These are phyloP conservation scores for Pseudozyma thailandica DNA, from an alignment of 1,284 basidiomycete species.

Conservation along the genomic window DNA sequence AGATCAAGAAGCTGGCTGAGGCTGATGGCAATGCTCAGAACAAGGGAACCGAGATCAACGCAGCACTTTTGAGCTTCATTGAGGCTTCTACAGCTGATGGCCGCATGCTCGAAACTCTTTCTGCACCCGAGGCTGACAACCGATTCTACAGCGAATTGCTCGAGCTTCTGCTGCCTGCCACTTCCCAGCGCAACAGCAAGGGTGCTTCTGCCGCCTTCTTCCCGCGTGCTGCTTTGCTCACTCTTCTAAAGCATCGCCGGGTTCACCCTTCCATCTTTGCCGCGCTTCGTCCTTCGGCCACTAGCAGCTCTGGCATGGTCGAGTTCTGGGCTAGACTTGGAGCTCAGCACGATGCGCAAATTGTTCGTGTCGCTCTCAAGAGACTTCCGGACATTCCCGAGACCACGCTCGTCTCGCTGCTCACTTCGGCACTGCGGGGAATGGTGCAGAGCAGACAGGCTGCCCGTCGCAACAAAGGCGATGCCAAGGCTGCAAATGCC, in stretches of 20 bases:
- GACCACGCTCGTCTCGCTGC: conserved; percentile 21
- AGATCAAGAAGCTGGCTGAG: conserved; percentile 19
- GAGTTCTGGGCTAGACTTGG: conserved; percentile 35
- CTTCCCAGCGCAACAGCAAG: conserved; percentile 14
- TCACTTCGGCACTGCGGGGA: conserved; percentile 26
- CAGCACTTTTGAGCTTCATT: conserved; percentile 16
- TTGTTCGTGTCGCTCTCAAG: conserved; percentile 22
- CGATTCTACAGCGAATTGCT: conserved; percentile 24
- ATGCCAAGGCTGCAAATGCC: conserved; percentile 8
- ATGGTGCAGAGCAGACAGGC: conserved; percentile 11
- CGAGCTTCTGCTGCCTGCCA: conserved; percentile 26
- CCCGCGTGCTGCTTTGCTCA: conserved; percentile 15
- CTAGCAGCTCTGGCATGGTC: conserved; percentile 8
- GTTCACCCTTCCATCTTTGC: conserved; percentile 39
- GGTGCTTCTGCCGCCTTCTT: conserved; percentile 7
- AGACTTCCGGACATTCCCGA: conserved; percentile 31
- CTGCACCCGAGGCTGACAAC: conserved; percentile 28
- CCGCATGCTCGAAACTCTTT: conserved; percentile 36
- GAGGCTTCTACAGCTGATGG: conserved; percentile 24
- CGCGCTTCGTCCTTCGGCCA: conserved; percentile 3
- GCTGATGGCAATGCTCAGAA: not conserved
- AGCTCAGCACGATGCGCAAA: conserved; percentile 24
- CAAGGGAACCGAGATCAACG: conserved; percentile 18
- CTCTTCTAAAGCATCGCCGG: conserved; percentile 15
- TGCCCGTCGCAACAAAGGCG: not conserved